Evolutionary conservation across 805 yeast species (phyloP).

Genomic region (Ascoidea tarda): DNA sequence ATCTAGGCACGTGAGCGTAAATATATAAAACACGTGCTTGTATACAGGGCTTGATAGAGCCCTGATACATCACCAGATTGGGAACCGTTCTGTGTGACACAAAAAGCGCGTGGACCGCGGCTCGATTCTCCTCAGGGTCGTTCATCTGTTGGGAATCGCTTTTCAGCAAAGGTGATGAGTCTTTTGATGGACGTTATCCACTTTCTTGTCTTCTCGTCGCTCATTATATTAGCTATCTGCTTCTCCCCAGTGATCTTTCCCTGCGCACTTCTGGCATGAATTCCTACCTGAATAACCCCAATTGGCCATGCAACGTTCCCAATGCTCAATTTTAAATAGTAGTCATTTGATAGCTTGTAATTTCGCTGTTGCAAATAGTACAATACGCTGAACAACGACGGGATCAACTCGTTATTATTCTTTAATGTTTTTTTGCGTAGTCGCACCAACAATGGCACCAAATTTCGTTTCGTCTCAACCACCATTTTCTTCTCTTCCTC

Average conservation of each 20-base stretch:
- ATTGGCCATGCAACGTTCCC: conserved; percentile 93
- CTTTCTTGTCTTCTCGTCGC: conserved; percentile 55
- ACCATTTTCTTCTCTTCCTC: conserved; percentile 18
- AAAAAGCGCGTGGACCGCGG: no score
- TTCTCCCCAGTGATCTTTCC: conserved; percentile 38
- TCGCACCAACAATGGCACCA: conserved; percentile 38
- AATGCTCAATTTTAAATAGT: conserved; percentile 61
- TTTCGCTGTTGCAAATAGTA: conserved; percentile 43
- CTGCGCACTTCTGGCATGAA: conserved; percentile 60
- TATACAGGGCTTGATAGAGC: no score
- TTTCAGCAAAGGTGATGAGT: conserved; percentile 42
- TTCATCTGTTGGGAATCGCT: conserved; percentile 11
- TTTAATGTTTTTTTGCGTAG: conserved; percentile 30
- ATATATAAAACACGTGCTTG: no score
- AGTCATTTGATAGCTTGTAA: conserved; percentile 42
- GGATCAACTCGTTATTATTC: conserved; percentile 25
- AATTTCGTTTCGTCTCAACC: conserved; percentile 30
- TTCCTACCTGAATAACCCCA: conserved; percentile 68
- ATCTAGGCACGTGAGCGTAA: no score
- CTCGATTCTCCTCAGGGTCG: background rate
- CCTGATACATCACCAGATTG: no score
- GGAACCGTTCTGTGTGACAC: no score
- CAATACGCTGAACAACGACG: conserved; percentile 44
- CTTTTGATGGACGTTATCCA: conserved; percentile 73
- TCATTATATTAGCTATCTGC: conserved; percentile 56